phyloP scores from a whole-genome alignment of 495 filamentous ascomycete species.

The Xylaria telfairii region DNA sequence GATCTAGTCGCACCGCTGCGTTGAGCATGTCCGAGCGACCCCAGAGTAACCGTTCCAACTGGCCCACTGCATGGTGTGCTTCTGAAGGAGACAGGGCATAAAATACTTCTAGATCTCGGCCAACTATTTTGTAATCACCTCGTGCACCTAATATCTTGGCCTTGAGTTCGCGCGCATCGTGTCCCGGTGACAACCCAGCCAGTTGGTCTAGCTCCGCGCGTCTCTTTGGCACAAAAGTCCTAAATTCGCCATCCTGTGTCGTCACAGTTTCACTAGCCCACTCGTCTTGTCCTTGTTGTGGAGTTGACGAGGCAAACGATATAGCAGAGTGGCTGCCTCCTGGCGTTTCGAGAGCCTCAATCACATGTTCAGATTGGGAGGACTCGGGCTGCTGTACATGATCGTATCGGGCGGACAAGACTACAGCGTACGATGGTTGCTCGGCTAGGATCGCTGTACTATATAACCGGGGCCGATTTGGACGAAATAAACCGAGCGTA shows the following conservation, averaged over 20 bases:
- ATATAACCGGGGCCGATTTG: not conserved
- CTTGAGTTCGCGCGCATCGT: constrained; percentile 18
- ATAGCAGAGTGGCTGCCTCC: not conserved
- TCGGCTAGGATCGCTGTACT: not conserved
- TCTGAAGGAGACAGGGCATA: constrained; percentile 28
- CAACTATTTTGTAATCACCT: constrained; percentile 18
- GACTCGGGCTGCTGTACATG: not conserved
- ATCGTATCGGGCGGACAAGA: not conserved
- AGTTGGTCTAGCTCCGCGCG: not conserved
- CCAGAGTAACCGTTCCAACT: constrained; percentile 30
- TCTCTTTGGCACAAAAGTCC: not conserved
- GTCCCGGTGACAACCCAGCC: not conserved
- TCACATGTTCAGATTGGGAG: not conserved
- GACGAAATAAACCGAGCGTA: not conserved
- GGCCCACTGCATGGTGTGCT: constrained; percentile 30
- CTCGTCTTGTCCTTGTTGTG: constrained; percentile 5
- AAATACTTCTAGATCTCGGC: constrained; percentile 22
- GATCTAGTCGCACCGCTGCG: constrained; percentile 28
- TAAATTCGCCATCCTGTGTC: not conserved
- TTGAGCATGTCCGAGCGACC: constrained; percentile 1
- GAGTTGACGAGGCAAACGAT: not conserved
- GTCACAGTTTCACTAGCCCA: not conserved
- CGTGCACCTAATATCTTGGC: constrained; percentile 24
- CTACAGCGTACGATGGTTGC: not conserved
- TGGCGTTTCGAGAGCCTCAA: not conserved